Percentiles rank a stretch among this genome's conserved stretches.
Evolutionary conservation across 768 basidiomycete species (phyloP).

Genomic region (Leccinum subgranulosum): DNA sequence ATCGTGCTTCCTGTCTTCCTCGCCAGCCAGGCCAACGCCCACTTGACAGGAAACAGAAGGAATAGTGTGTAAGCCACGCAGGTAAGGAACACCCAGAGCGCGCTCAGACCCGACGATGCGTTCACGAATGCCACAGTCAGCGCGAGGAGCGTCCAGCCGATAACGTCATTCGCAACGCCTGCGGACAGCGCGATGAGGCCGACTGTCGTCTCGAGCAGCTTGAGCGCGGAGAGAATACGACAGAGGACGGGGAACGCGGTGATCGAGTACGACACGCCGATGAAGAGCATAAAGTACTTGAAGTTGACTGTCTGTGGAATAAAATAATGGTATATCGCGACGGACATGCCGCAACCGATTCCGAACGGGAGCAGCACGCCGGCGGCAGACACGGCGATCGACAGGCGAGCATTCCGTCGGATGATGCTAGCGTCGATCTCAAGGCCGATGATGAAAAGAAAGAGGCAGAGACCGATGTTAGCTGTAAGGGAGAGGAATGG

Average conservation of each 20-base stretch:
- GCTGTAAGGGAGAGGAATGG: constrained; percentile 84
- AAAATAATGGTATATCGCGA: constrained; percentile 75
- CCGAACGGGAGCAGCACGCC: constrained; percentile 86
- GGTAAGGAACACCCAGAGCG: constrained; percentile 78
- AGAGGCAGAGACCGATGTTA: constrained; percentile 84
- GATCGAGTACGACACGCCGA: constrained; percentile 87
- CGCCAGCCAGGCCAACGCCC: constrained; percentile 67
- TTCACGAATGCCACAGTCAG: constrained; percentile 91
- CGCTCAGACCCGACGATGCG: constrained; percentile 76
- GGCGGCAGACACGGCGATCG: constrained; percentile 65
- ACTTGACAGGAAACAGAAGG: constrained; percentile 65
- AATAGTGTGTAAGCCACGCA: constrained; percentile 81
- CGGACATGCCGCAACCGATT: constrained; percentile 71
- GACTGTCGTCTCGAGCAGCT: constrained; percentile 87
- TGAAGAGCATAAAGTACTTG: constrained; percentile 91
- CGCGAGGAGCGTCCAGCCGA: constrained; percentile 88
- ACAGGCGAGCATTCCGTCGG: constrained; percentile 67
- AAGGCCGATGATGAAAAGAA: constrained; percentile 91
- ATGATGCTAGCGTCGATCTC: constrained; percentile 84
- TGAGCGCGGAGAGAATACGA: constrained; percentile 76
- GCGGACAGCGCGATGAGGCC: constrained; percentile 92
- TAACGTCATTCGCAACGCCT: constrained; percentile 86
- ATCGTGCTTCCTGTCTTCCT: constrained; percentile 74
- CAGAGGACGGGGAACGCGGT: constrained; percentile 54
- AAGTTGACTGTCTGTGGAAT: constrained; percentile 59